Percentiles rank a stretch among this genome's conserved stretches.
These are phyloP conservation scores for Fraxinus dipetala DNA, from an alignment of 305 asterid genomes.

Conservation along the genomic window DNA sequence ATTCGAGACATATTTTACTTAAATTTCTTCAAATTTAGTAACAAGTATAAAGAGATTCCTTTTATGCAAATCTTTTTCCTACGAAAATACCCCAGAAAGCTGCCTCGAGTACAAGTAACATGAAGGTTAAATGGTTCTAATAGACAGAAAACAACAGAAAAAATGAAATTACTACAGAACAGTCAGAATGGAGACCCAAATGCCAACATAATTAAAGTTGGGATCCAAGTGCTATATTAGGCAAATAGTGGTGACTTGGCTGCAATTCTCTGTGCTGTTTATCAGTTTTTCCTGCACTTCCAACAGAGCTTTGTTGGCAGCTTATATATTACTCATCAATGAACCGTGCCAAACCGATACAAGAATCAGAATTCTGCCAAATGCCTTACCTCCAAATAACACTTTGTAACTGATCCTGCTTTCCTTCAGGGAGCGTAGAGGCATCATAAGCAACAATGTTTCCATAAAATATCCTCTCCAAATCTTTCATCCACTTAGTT, in stretches of 20 bases:
- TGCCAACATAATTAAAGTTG: neutral
- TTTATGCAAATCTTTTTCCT: neutral
- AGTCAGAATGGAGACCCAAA: neutral
- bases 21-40: neutral
- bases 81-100: neutral
- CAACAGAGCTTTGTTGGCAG: neutral
- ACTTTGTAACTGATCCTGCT: conserved; percentile 61
- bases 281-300: neutral
- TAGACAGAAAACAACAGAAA: neutral
- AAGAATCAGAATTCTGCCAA: conserved; percentile 11
- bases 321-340: conserved; percentile 15
- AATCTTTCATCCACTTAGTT: conserved; percentile 77
- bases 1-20: neutral
- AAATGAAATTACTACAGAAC: neutral
- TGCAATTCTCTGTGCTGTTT: neutral
- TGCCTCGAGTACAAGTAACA: neutral
- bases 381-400: conserved; percentile 69
- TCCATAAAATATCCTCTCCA: conserved; percentile 86
- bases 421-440: conserved; percentile 56
- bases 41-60: neutral
- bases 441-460: conserved; percentile 76
- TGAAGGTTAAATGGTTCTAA: neutral
- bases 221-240: neutral
- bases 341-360: conserved; percentile 19
- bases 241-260: neutral